Conservation (phyloP, 2,329 filamentous ascomycete genomes). For the Lizonia empirigonia region DNA sequence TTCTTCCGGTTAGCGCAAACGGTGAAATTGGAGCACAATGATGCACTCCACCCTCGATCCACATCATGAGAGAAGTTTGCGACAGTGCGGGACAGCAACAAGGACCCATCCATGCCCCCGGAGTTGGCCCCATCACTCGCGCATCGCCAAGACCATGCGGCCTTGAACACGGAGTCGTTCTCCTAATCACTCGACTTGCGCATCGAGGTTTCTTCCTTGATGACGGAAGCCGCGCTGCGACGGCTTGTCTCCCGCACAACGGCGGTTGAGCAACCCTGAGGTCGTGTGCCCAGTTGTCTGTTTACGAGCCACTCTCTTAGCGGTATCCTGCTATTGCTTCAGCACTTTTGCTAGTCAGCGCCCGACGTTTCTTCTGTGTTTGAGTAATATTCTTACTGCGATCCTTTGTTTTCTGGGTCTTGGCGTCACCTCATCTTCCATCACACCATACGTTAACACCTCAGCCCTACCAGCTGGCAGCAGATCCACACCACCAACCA, state of each 20-base stretch:
- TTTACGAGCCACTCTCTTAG: conserved; percentile 13
- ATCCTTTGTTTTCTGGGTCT: too few species aligned
- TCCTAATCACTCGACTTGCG: conserved; percentile 13
- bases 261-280: conserved; percentile 6
- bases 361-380: conserved; percentile 17
- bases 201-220: conserved; percentile 7
- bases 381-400: conserved; percentile 12
- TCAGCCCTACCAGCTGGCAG: conserved; percentile 16
- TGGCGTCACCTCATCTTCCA: too few species aligned
- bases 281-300: conserved; percentile 12
- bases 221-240: conserved; percentile 14
- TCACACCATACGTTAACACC: conserved; percentile 14
- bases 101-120: conserved; percentile 15
- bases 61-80: conserved; percentile 18
- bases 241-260: conserved; percentile 14
- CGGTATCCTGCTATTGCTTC: conserved; percentile 4
- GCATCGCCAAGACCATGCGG: conserved; percentile 10
- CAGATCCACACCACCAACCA: conserved; percentile 15
- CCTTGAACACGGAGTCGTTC: conserved; percentile 11
- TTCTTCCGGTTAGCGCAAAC: conserved; percentile 4
- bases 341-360: conserved; percentile 7
- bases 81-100: conserved; percentile 9
- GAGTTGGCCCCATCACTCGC: conserved; percentile 12
- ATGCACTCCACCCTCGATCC: conserved; percentile 16
- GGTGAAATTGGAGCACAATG: neutral